Base-by-base conservation (phyloP, 345 rosid species). In the Acer saccharum region DNA sequence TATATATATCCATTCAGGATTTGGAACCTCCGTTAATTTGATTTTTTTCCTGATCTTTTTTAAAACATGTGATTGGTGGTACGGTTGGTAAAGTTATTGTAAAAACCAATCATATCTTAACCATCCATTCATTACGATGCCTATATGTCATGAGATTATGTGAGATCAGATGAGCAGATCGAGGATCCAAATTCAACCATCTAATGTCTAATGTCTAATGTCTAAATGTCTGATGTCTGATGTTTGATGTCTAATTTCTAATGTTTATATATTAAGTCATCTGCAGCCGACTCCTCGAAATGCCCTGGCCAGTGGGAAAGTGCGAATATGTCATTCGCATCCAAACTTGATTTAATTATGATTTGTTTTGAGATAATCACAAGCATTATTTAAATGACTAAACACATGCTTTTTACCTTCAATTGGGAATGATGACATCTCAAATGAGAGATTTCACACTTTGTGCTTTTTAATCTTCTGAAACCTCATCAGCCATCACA, bases 231-330 rank as follows among this genome's bases (percentile, higher is more conserved):
- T 7, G 5, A 43, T 43, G 6, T 32, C 35, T 32, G 0, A 32
- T 32, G 4, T 32, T 6, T 7, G 6, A 43, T 43, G 10, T 43
- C 1, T 43, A 29, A 29, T 2, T 2, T 29, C 32, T 43, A 43
- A 23, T 23, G 25, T 23, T 23, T 9, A 62, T 17, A 71, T 65
- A 44, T 68, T 67, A 71, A 74, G 83, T 86, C 78, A 83, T 81
- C 81, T 43, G 23, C 23, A 57, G n/a, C 55, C 81, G 58, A 71
- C 84, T 6, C 13, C 13, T 46, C 3, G 3, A 67, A 68, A 48
- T 46, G 54, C 70, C 73, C 68, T 61, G 35, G 25, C 64, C 54
- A 71, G 72, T 73, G 79, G 79, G 82, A 76, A 80, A 78, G 79
- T 71, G 78, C 55, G 13, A 71, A 27, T 60, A 72, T 67, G 70